Evolutionary conservation across 2,329 filamentous ascomycete species (phyloP).

Genomic region (Sphaerulina populicola): DNA sequence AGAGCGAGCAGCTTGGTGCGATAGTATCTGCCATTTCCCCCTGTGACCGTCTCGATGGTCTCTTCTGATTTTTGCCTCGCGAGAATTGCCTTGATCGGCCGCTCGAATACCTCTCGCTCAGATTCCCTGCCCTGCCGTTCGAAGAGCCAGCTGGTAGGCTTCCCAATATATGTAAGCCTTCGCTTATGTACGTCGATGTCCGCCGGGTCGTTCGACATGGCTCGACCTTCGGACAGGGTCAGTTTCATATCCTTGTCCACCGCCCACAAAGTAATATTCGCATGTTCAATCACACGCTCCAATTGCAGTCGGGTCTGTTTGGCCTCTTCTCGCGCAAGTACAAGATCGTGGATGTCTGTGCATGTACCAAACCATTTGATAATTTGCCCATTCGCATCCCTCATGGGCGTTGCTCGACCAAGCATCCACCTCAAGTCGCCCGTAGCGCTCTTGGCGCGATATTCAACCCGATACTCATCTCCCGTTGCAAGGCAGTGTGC

Average conservation of each 20-base stretch:
- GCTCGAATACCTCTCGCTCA: slow-evolving; percentile 40
- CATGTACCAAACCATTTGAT: slow-evolving; percentile 76
- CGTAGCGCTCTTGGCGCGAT: slow-evolving; percentile 57
- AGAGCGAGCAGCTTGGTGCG: slow-evolving; percentile 64
- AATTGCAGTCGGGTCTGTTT: slow-evolving; percentile 62
- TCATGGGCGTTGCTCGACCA: slow-evolving; percentile 58
- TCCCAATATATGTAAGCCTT: slow-evolving; percentile 42
- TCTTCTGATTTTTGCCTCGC: slow-evolving; percentile 53
- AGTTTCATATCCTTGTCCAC: slow-evolving; percentile 55
- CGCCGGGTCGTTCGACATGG: slow-evolving; percentile 29
- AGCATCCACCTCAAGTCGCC: slow-evolving; percentile 75
- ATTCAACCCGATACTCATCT: slow-evolving; percentile 61
- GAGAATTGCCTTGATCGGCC: slow-evolving; percentile 57
- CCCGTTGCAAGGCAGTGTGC: slow-evolving; percentile 56
- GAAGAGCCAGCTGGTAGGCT: slow-evolving; percentile 59
- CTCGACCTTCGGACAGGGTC: slow-evolving; percentile 60
- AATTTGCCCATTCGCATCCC: slow-evolving; percentile 58
- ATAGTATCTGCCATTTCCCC: slow-evolving; percentile 57
- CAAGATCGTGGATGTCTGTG: slow-evolving; percentile 68
- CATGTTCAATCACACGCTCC: slow-evolving; percentile 63
- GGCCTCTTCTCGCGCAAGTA: slow-evolving; percentile 58
- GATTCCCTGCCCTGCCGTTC: slow-evolving; percentile 25
- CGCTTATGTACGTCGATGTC: slow-evolving; percentile 8
- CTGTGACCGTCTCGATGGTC: slow-evolving; percentile 53
- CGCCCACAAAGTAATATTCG: slow-evolving; percentile 67